Base-by-base conservation (phyloP, 306 rosid species). In the Adenanthera pavonina region DNA sequence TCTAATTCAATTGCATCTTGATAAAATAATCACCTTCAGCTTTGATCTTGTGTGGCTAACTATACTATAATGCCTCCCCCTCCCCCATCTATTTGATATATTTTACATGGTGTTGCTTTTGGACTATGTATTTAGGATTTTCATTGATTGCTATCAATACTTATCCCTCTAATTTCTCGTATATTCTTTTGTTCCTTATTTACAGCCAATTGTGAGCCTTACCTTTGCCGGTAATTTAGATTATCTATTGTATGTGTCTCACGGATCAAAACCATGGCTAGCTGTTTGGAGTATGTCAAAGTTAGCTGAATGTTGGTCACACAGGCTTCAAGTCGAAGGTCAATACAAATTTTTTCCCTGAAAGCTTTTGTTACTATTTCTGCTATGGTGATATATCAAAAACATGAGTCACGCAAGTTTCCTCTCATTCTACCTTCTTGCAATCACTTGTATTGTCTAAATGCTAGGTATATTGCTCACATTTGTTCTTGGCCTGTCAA, bases 241-340 rank as follows among this genome's bases (percentile, higher is more conserved):
- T 61, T 84, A 69, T 77, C 97, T 96, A 48, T 76, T 96, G 51
- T 91, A 93, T 60, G 88, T 89, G 69, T 85, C 92, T 47, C 91
- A 40, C 78, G 98, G 97, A 85, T 89, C 90, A 54, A 89, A 83
- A 76, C 97, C 97, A 2, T 97, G 85, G 74, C 85, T 96, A 7
- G 83, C 91, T 78, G 92, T 88, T 60, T 92, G 97, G 97, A 89
- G 81, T 84, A 65, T 90, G 94, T 86, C 95, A 20, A 87, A 83
- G 82, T 83, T 93, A 64, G 85, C 90, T 53, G 81, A 84, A 75
- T 87, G 86, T 56, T 96, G 98, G 97, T 89, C 98, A n/a, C 92
- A 92, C 87, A 87, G 86, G 82, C 94, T 96, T 86, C 92, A 91
- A 38, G 72, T 92, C 74, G 97, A 96, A 96, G 99, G 99, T 96